Conservation (phyloP, 306 rosid genomes). For the Calophaca sinica region DNA sequence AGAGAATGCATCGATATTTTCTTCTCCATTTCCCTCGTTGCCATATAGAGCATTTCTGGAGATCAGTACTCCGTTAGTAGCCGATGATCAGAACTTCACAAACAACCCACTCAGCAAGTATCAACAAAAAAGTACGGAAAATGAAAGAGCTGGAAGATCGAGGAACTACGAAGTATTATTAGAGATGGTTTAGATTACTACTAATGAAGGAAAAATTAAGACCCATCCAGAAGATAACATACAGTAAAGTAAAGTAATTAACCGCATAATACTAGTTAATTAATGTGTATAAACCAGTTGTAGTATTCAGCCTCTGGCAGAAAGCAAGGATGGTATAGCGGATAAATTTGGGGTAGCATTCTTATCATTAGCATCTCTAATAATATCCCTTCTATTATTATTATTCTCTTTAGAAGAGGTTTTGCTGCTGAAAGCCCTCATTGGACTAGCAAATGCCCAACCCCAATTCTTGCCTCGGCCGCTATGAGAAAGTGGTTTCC, state of each 20-base stretch:
- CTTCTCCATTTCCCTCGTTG: slow-evolving; percentile 29
- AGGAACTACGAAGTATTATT: slow-evolving; percentile 27
- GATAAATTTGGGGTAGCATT: slow-evolving; percentile 66
- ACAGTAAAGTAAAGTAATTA: slow-evolving; percentile 40
- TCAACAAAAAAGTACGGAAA: slow-evolving; percentile 9
- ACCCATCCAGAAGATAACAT: not conserved
- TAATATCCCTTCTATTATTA: slow-evolving; percentile 56
- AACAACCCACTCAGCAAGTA: slow-evolving; percentile 32
- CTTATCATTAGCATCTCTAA: slow-evolving; percentile 65
- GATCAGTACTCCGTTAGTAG: not conserved
- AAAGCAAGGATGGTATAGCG: slow-evolving; percentile 79
- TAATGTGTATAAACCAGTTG: slow-evolving; percentile 32
- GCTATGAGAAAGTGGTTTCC: slow-evolving; percentile 50
- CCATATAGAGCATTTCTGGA: slow-evolving; percentile 21
- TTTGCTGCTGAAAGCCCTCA: slow-evolving; percentile 77
- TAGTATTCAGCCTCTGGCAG: slow-evolving; percentile 58
- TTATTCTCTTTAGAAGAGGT: slow-evolving; percentile 60
- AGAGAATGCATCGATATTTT: slow-evolving; percentile 38
- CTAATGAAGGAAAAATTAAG: slow-evolving; percentile 17
- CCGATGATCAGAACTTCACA: not conserved
- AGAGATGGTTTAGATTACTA: slow-evolving; percentile 6
- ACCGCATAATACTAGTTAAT: slow-evolving; percentile 21
- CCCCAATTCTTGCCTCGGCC: slow-evolving; percentile 70
- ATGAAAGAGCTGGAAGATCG: not conserved
- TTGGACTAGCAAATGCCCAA: slow-evolving; percentile 96